phyloP scores from a whole-genome alignment of 306 rosid species.

The Quercus engelmannii region DNA sequence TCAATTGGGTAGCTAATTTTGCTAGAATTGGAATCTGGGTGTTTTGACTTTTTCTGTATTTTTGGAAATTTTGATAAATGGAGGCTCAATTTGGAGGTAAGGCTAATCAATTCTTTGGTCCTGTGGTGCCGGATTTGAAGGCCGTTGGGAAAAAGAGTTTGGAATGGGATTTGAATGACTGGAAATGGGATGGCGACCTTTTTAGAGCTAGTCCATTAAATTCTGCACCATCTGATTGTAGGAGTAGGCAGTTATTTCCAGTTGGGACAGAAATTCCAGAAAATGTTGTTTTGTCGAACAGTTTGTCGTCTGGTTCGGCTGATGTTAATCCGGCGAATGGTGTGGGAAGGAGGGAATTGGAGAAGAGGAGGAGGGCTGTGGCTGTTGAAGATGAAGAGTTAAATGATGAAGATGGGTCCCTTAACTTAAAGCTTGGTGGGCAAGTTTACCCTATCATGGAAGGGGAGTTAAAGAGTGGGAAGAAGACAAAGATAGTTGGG shows the following conservation, averaged over 20 bases:
- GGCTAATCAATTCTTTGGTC: constrained; percentile 38
- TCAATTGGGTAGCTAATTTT: constrained; percentile 19
- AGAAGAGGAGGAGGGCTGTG: constrained; percentile 58
- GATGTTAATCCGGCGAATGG: constrained; percentile 32
- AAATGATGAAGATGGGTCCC: constrained; percentile 51
- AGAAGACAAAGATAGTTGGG: constrained; percentile 67
- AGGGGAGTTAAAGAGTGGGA: constrained; percentile 61
- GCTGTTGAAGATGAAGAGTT: constrained; percentile 42
- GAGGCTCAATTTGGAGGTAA: constrained; percentile 59
- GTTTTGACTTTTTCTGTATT: constrained; percentile 1
- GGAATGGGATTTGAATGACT: constrained; percentile 85
- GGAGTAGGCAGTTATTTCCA: constrained; percentile 56
- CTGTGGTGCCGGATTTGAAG: constrained; percentile 47
- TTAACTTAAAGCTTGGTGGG: constrained; percentile 60
- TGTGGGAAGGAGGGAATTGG: constrained; percentile 61
- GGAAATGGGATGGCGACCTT: constrained; percentile 90
- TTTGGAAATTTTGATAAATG: constrained; percentile 33
- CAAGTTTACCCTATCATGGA: constrained; percentile 54
- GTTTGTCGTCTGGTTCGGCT: constrained; percentile 50
- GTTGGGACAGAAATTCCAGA: constrained; percentile 42
- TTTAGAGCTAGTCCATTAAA: constrained; percentile 59
- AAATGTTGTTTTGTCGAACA: constrained; percentile 42
- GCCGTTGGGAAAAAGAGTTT: constrained; percentile 54
- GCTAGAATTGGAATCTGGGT: constrained; percentile 40
- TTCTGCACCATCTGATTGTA: constrained; percentile 54